Conservation (phyloP, 345 rosid species). For the Hibiscus syriacus region DNA sequence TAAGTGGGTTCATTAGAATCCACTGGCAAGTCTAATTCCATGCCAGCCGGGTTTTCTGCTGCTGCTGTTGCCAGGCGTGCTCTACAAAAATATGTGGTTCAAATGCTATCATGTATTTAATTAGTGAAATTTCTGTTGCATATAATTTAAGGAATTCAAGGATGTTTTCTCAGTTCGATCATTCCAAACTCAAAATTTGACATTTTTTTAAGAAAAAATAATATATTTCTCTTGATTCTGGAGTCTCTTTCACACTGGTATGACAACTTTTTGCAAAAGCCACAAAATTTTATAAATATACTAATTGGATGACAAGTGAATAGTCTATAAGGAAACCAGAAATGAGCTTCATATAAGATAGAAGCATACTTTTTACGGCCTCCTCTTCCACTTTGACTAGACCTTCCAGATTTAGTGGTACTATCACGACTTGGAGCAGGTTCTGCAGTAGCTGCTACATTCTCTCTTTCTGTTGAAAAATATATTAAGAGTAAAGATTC, state of each 20-base stretch:
- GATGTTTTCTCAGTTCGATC: background rate
- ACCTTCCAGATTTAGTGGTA: slow-evolving; percentile 53
- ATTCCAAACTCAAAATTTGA: background rate
- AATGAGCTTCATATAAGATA: slow-evolving; percentile 11
- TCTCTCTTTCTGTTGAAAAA: slow-evolving; percentile 52
- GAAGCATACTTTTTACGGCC: slow-evolving; percentile 83
- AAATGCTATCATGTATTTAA: background rate
- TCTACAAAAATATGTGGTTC: slow-evolving; percentile 27
- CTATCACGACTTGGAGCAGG: slow-evolving; percentile 40
- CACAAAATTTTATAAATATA: background rate
- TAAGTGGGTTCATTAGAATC: slow-evolving; percentile 98
- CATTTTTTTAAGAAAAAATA: background rate
- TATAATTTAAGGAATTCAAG: background rate
- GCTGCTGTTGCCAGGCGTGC: slow-evolving; percentile 60
- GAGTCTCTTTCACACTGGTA: background rate
- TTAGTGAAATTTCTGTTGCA: background rate
- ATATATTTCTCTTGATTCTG: background rate
- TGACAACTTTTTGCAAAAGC: background rate
- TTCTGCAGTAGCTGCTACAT: slow-evolving; percentile 35
- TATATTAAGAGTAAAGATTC: background rate
- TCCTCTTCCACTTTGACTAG: slow-evolving; percentile 76
- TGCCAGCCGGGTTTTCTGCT: slow-evolving; percentile 51
- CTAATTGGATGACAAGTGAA: background rate
- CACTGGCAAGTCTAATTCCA: slow-evolving; percentile 88
- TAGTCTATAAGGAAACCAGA: background rate